A percentile compares a stretch with the other conserved stretches of the same genome.
Evolutionary conservation across 768 basidiomycete genomes (phyloP).

Genomic region (Pholiota microspora): DNA sequence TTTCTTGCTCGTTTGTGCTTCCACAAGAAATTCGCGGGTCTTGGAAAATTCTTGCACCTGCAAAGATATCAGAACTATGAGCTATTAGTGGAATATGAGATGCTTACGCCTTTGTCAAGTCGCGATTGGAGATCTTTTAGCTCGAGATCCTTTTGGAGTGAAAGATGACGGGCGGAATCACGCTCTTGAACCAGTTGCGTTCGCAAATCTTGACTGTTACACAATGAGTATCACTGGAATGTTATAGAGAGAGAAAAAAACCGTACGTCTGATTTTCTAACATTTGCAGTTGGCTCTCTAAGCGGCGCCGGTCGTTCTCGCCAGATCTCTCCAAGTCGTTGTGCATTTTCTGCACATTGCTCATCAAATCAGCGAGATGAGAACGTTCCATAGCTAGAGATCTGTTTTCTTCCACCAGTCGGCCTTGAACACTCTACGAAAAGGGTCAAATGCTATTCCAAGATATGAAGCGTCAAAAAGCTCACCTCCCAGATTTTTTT

Average conservation of each 20-base stretch:
- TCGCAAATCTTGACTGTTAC: constrained; percentile 67
- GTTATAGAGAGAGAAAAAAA: background rate
- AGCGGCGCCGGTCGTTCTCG: constrained; percentile 76
- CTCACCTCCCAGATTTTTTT: constrained; percentile 90
- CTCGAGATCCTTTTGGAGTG: constrained; percentile 81
- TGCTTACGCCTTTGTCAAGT: constrained; percentile 67
- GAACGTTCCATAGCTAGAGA: constrained; percentile 77
- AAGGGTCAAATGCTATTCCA: background rate
- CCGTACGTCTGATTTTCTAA: constrained; percentile 77
- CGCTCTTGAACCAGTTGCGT: constrained; percentile 71
- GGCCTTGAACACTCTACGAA: constrained; percentile 67
- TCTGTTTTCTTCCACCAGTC: constrained; percentile 86
- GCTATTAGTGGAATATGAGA: background rate
- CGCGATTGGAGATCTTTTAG: constrained; percentile 69
- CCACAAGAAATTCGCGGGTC: constrained; percentile 66
- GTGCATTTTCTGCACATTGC: constrained; percentile 89
- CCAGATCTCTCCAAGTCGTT: constrained; percentile 81
- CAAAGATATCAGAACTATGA: constrained; percentile 14
- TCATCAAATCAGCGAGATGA: constrained; percentile 83
- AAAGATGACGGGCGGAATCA: constrained; percentile 68
- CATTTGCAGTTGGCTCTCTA: constrained; percentile 78
- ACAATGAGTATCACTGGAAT: background rate
- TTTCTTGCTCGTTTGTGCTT: constrained; percentile 75
- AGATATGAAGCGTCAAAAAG: background rate
- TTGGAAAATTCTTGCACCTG: constrained; percentile 65